Conservation (phyloP, 371 early-diverging fungal genomes). For the Gilbertella persicaria region DNA sequence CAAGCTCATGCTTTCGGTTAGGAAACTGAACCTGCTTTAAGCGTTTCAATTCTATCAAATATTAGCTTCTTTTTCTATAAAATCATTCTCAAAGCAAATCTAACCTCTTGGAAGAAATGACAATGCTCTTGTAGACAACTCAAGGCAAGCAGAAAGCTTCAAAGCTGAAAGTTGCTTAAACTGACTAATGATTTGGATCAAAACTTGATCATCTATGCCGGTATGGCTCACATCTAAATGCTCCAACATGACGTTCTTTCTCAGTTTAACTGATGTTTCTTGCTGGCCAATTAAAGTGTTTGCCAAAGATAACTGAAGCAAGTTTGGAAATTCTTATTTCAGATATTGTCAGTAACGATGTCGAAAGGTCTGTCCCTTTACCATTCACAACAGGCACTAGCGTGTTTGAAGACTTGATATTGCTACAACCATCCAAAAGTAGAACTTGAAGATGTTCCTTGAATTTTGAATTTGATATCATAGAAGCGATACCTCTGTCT, state of each 20-base stretch:
- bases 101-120: conserved; percentile 35
- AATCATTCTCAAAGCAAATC: background rate
- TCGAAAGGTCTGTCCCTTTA: conserved; percentile 7
- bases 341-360: too few relatives aligned
- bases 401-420: conserved; percentile 17
- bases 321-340: conserved; percentile 26
- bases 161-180: conserved; percentile 30
- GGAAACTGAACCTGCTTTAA: conserved; percentile 40
- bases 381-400: conserved; percentile 24
- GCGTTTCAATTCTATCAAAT: conserved; percentile 22
- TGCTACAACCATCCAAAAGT: conserved; percentile 33
- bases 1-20: conserved; percentile 38
- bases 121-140: conserved; percentile 26
- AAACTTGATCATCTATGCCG: conserved; percentile 25
- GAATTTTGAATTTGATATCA: conserved; percentile 22
- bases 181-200: conserved; percentile 24
- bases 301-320: conserved; percentile 32
- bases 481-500: conserved; percentile 22
- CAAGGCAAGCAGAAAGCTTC: conserved; percentile 30
- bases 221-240: conserved; percentile 34
- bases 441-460: conserved; percentile 19
- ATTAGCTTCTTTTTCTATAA: too few relatives aligned
- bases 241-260: conserved; percentile 12
- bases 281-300: conserved; percentile 20
- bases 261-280: background rate